Percentiles rank a stretch among this genome's conserved stretches.
These are phyloP conservation scores for Ascochyta fabae DNA, from an alignment of 2,329 filamentous ascomycete species.

Conservation along the genomic window DNA sequence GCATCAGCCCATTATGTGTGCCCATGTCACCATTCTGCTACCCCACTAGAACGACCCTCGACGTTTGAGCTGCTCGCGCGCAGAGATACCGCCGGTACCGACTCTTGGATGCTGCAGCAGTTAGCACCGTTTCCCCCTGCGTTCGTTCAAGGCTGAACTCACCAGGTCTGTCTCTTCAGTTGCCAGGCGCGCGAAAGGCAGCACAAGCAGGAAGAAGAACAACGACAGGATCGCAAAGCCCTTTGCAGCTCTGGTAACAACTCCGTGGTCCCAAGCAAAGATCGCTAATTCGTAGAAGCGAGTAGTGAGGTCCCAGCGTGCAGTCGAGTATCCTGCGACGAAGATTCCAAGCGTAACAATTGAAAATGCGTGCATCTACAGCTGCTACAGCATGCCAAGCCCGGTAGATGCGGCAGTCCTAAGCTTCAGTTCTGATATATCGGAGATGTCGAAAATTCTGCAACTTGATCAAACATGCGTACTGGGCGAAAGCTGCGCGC, in stretches of 20 bases:
- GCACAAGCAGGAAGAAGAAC: conserved; percentile 81
- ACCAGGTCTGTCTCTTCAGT: conserved; percentile 81
- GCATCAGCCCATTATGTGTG: conserved; percentile 83
- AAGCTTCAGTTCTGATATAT: background rate
- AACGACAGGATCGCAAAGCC: conserved; percentile 83
- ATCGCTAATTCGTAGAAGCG: conserved; percentile 95
- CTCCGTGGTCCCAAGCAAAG: conserved; percentile 98
- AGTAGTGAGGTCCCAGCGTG: conserved; percentile 97
- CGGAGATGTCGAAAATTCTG: background rate
- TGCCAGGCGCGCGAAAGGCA: conserved; percentile 85
- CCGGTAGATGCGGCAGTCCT: background rate
- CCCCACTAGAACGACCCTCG: conserved; percentile 84
- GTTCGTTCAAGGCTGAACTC: conserved; percentile 47
- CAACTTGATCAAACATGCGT: background rate
- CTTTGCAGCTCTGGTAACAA: conserved; percentile 85
- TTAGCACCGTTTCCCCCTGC: conserved; percentile 18
- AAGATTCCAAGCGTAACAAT: conserved; percentile 96
- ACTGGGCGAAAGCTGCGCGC: background rate
- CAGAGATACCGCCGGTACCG: conserved; percentile 81
- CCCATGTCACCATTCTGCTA: conserved; percentile 67
- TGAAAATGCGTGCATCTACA: conserved; percentile 95
- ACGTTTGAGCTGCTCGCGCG: conserved; percentile 90
- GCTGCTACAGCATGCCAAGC: conserved; percentile 70
- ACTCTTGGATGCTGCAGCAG: conserved; percentile 77
- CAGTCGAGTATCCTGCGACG: conserved; percentile 98